A percentile compares a stretch with the other conserved stretches of the same genome.
Conservation (phyloP, 805 yeast genomes). For the Candida multigemmis region DNA sequence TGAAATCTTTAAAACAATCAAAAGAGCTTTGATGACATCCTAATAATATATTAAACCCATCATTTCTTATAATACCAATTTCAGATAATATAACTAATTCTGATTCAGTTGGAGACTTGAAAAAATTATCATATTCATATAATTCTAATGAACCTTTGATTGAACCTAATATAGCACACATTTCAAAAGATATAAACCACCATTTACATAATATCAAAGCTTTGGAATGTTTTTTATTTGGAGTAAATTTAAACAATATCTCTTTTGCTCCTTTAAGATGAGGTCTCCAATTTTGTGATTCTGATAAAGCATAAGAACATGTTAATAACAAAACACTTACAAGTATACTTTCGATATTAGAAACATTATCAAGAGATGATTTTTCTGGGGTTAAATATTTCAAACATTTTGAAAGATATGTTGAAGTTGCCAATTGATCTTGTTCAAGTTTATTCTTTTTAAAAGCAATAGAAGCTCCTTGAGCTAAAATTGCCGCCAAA, state of each 20-base stretch:
- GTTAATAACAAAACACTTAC: conserved; percentile 59
- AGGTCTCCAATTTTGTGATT: conserved; percentile 52
- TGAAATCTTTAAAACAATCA: conserved; percentile 25
- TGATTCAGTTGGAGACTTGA: too few relatives aligned
- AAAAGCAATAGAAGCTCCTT: conserved; percentile 54
- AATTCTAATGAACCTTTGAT: conserved; percentile 49
- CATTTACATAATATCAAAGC: conserved; percentile 43
- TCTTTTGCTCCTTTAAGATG: conserved; percentile 63
- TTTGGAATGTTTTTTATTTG: conserved; percentile 20
- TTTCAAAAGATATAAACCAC: conserved; percentile 50
- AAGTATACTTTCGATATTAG: conserved; percentile 58
- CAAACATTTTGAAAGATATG: conserved; percentile 56
- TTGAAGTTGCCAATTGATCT: conserved; percentile 58
- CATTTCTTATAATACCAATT: conserved; percentile 31
- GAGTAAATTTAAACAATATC: conserved; percentile 34
- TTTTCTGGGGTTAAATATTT: conserved; percentile 45
- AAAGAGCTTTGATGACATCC: conserved; percentile 40
- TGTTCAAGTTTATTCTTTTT: conserved; percentile 31
- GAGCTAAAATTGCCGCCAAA: conserved; percentile 62
- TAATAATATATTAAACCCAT: conserved; percentile 39
- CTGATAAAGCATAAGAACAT: conserved; percentile 47
- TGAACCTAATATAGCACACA: conserved; percentile 46
- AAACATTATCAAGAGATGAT: conserved; percentile 20
- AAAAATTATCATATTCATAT: too few relatives aligned
- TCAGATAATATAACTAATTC: too few relatives aligned